Conservation (phyloP, 1,139 yeast genomes). For the Petasospora rhodanensis region DNA sequence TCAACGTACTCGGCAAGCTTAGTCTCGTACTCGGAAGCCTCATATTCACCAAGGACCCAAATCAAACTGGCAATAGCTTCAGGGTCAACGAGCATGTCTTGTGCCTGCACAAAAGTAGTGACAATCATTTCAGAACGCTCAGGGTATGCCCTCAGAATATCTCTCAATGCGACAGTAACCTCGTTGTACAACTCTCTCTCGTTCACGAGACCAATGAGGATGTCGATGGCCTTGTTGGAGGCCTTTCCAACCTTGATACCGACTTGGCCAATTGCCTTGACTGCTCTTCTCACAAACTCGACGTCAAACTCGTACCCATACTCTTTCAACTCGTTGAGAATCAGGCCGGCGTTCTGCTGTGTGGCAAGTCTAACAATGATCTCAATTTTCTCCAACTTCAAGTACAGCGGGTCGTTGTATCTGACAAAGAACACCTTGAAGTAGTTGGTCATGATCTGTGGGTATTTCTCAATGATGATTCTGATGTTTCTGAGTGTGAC, state of each 20-base stretch:
- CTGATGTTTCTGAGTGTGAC: conserved; percentile 91
- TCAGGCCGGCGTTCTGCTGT: conserved; percentile 59
- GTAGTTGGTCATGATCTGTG: conserved; percentile 72
- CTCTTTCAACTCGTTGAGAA: conserved; percentile 84
- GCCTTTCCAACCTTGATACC: conserved; percentile 72
- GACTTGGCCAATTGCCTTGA: conserved; percentile 80
- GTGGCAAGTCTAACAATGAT: conserved; percentile 82
- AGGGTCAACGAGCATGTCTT: conserved; percentile 54
- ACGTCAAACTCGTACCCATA: conserved; percentile 93
- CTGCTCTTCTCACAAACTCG: conserved; percentile 78
- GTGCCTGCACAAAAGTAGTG: conserved; percentile 60
- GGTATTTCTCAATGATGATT: conserved; percentile 85
- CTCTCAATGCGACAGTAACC: conserved; percentile 70
- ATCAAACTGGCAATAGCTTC: conserved; percentile 74
- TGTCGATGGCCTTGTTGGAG: conserved; percentile 67
- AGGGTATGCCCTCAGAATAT: conserved; percentile 76
- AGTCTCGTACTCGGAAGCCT: conserved; percentile 50
- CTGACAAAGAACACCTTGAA: conserved; percentile 88
- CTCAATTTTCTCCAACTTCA: conserved; percentile 89
- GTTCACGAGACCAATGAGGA: conserved; percentile 68
- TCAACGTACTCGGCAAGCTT: conserved; percentile 48
- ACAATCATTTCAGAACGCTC: conserved; percentile 61
- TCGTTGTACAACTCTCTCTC: conserved; percentile 80
- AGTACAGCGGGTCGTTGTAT: conserved; percentile 90
- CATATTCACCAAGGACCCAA: conserved; percentile 88